These are phyloP conservation scores for Jatropha curcas DNA, from an alignment of 345 rosid species.

Conservation along the genomic window DNA sequence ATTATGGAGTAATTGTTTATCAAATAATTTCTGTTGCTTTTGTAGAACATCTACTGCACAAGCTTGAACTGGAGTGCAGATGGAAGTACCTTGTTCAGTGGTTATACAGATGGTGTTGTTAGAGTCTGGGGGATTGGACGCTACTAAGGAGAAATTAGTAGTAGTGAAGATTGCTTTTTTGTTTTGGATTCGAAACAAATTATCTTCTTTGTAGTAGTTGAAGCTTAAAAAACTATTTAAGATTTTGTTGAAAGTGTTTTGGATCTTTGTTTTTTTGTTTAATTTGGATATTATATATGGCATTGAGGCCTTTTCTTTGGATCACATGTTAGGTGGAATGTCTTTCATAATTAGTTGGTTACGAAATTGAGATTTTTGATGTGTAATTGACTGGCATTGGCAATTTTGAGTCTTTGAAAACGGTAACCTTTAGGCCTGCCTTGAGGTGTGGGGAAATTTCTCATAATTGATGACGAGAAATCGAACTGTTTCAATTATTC, in stretches of 20 bases:
- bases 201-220: background rate
- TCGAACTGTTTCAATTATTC: no score
- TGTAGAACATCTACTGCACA: constrained; percentile 88
- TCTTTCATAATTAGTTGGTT: constrained; percentile 9
- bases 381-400: background rate
- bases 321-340: constrained; percentile 1
- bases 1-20: background rate
- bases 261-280: constrained; percentile 6
- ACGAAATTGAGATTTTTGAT: background rate
- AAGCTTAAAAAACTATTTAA: constrained; percentile 8
- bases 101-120: constrained; percentile 92
- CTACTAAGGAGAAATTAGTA: background rate
- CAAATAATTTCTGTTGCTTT: background rate
- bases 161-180: background rate
- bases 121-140: constrained; percentile 98
- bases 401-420: no score
- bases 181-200: constrained; percentile 1
- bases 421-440: no score
- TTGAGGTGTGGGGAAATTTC: no score
- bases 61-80: constrained; percentile 90
- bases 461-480: no score
- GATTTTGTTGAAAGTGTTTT: constrained; percentile 11
- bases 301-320: constrained; percentile 5
- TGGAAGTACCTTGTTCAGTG: constrained; percentile 94
- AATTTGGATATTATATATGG: constrained; percentile 10